Percentiles rank a stretch among this genome's conserved stretches.
These are phyloP conservation scores for Populus hybrid DNA, from an alignment of 441 rosid species.

Conservation along the genomic window DNA sequence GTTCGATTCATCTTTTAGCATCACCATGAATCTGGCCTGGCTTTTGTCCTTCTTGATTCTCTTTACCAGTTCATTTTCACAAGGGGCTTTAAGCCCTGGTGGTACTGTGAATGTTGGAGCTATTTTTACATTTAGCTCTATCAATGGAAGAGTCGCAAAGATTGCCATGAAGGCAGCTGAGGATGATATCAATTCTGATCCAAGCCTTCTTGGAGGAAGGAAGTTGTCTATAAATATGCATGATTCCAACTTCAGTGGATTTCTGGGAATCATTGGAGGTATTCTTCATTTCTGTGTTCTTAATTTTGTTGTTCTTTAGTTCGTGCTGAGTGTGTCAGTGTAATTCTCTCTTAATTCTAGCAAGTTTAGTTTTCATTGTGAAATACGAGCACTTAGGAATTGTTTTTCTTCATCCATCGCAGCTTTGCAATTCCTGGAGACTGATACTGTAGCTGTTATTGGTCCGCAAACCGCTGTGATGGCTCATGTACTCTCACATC, in stretches of 20 bases:
- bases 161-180: conserved; percentile 76
- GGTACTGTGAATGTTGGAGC: conserved; percentile 67
- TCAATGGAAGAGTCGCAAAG: conserved; percentile 51
- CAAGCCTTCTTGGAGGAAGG: conserved; percentile 61
- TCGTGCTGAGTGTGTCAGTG: neutral
- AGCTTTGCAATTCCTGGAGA: conserved; percentile 91
- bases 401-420: conserved; percentile 26
- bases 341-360: neutral
- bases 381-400: conserved; percentile 2
- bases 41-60: conserved; percentile 36
- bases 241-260: conserved; percentile 72
- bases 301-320: neutral
- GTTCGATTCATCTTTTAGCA: conserved; percentile 14
- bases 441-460: conserved; percentile 76
- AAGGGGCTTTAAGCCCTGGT: conserved; percentile 35
- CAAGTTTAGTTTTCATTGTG: neutral
- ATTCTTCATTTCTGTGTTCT: conserved; percentile 19
- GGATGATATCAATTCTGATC: conserved; percentile 75
- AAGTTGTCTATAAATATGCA: conserved; percentile 47
- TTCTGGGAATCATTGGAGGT: conserved; percentile 82
- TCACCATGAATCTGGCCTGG: conserved; percentile 54
- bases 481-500: conserved; percentile 84
- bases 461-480: conserved; percentile 82
- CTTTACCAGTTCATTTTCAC: conserved; percentile 33
- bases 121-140: conserved; percentile 42